phyloP scores from a whole-genome alignment of 2,329 filamentous ascomycete species.

The Pseudogymnoascus sp. region DNA sequence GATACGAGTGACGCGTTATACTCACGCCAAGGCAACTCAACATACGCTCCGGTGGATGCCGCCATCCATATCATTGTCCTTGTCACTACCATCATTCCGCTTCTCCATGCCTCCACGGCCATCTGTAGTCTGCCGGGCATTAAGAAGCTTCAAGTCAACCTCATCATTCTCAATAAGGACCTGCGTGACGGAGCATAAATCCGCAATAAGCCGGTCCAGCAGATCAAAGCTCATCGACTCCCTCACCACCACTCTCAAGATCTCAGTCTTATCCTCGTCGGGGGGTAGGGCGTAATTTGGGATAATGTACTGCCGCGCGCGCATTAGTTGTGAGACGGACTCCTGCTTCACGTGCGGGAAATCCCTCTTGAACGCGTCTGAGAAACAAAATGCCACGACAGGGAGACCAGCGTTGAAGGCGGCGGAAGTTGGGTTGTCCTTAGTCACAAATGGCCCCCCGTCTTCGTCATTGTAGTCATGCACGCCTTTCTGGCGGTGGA shows the following conservation, averaged over 20 bases:
- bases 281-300: conserved; percentile 62
- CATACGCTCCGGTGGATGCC: background rate
- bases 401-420: conserved; percentile 57
- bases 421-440: conserved; percentile 43
- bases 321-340: conserved; percentile 50
- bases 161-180: conserved; percentile 45
- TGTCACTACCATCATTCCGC: background rate
- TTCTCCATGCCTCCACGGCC: background rate
- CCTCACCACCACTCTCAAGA: conserved; percentile 57
- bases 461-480: conserved; percentile 30
- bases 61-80: conserved; percentile 3
- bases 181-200: conserved; percentile 53
- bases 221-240: conserved; percentile 62
- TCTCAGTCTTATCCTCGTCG: conserved; percentile 51
- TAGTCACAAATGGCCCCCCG: conserved; percentile 27
- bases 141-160: conserved; percentile 42
- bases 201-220: conserved; percentile 51
- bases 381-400: conserved; percentile 58
- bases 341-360: conserved; percentile 58
- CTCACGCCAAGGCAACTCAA: background rate
- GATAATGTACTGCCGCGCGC: conserved; percentile 62
- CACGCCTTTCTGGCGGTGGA: conserved; percentile 48
- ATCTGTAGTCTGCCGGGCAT: conserved; percentile 26
- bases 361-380: conserved; percentile 49
- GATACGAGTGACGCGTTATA: background rate